A percentile compares a stretch with the other conserved stretches of the same genome.
Conservation (phyloP, 2,329 filamentous ascomycete species). For the Colletotrichum truncatum region DNA sequence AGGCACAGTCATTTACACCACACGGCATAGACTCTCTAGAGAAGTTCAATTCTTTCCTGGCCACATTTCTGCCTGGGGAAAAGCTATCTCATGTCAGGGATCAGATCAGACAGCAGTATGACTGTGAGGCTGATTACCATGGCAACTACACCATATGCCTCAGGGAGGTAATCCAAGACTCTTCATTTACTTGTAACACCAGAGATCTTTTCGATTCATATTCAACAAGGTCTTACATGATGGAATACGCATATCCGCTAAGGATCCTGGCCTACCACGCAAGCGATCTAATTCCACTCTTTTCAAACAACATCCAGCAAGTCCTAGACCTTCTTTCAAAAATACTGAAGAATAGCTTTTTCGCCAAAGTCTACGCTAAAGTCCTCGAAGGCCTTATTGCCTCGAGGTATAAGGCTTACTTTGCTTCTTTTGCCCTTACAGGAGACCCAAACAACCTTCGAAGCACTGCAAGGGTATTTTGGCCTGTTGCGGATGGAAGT, state of each 20-base stretch:
- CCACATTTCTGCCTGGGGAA: conserved; percentile 40
- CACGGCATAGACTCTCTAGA: conserved; percentile 40
- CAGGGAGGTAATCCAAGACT: conserved; percentile 41
- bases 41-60: conserved; percentile 42
- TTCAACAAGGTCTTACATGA: conserved; percentile 36
- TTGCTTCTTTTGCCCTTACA: conserved; percentile 47
- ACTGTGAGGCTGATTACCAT: background rate
- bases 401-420: conserved; percentile 44
- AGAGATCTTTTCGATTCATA: conserved; percentile 48
- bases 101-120: background rate
- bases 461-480: conserved; percentile 24
- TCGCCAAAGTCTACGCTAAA: conserved; percentile 42
- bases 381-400: conserved; percentile 42
- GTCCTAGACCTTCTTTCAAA: background rate
- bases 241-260: conserved; percentile 26
- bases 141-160: conserved; percentile 35
- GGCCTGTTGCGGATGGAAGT: conserved; percentile 33
- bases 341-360: conserved; percentile 32
- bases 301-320: conserved; percentile 41
- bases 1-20: conserved; percentile 40
- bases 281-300: conserved; percentile 49
- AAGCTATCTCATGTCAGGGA: conserved; percentile 35
- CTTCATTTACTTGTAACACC: conserved; percentile 47
- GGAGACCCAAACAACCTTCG: conserved; percentile 50
- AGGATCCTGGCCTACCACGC: conserved; percentile 55